Evolutionary conservation across 139 green algal species (phyloP).

Genomic region (Astrephomene gubernaculifera): DNA sequence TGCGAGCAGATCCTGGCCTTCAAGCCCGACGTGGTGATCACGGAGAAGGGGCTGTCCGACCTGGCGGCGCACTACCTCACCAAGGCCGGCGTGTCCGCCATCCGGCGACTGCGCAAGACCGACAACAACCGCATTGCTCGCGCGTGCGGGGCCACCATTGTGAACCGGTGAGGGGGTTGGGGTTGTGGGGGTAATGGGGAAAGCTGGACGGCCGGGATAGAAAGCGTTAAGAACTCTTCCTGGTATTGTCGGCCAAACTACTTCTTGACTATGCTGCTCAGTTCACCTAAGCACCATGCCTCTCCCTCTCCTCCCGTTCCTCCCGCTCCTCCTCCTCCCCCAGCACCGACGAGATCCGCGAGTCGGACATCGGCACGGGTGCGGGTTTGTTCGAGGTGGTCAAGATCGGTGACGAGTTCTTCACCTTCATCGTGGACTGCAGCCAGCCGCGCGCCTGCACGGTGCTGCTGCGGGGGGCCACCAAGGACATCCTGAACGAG

Average conservation of each 20-base stretch:
- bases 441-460: constrained; percentile 96
- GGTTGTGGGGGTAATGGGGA: neutral
- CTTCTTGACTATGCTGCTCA: no score
- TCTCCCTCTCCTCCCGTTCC: no score
- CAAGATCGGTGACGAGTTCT: constrained; percentile 99
- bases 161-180: constrained; percentile 73
- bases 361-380: constrained; percentile 93
- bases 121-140: constrained; percentile 99
- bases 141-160: constrained; percentile 95
- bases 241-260: no score
- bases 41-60: constrained; percentile 97
- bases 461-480: constrained; percentile 89
- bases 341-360: constrained; percentile 86
- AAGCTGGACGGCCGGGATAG: no score
- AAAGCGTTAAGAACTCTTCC: no score
- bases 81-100: constrained; percentile 90
- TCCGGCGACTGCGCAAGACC: constrained; percentile 98
- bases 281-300: no score
- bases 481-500: constrained; percentile 97
- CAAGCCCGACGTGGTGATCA: constrained; percentile 99
- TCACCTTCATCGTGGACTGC: constrained; percentile 98
- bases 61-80: constrained; percentile 94
- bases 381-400: constrained; percentile 97
- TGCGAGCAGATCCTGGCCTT: constrained; percentile 89
- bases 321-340: neutral